Evolutionary conservation across 352 stramenopile genomes (phyloP), one percentile per base, ranked within the genome.

Genomic region (Phytophthora kernoviae): DNA sequence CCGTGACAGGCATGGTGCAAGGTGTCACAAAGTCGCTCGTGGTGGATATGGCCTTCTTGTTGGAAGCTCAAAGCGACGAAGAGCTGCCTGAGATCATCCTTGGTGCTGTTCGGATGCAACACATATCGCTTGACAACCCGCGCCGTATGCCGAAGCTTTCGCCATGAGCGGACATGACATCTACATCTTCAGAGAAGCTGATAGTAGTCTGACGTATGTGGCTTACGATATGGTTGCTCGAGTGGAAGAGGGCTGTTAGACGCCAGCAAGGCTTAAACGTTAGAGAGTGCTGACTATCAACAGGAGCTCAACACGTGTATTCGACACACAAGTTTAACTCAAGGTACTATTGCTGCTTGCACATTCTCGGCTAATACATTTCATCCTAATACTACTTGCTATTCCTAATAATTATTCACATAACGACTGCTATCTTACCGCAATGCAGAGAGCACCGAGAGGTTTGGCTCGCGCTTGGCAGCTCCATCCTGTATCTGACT

Each of bases 1-100:
- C 82, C 8, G 84, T 95, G 54, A 81, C 95, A 12, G 84, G 86
- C 18, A 94, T 96, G 84, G 88, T 96, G 43, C 87, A 94, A 62
- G 86, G 87, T 30, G 88, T 94, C 42, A 95, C 87, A 46, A 95
- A 93, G 70, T 91, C 87, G 21, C 77, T 96, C 1, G 88, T 96
- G 2, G 82, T 96, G 45, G 88, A 96, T 69, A 83, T 96, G 82
- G 87, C 88, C 11, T 96, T 96, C 68, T 53, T 96, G 43, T 72
- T 96, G 17, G 88, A 96, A 39, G 73, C 87, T 1, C 85, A 96
- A 51, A 79, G 69, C 7, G 84, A 94, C 43, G 88, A 96, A 72
- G 88, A 96, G 66, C 77, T 96, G 32, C 88, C 88, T 10, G 88
- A 93, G 66, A 80, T 77, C 11, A 78, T 96, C 40, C 66, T 96